Evolutionary conservation across 2,329 filamentous ascomycete species (phyloP), one percentile per base, ranked within the genome.

Genomic region (Paramyrothecium roridum): DNA sequence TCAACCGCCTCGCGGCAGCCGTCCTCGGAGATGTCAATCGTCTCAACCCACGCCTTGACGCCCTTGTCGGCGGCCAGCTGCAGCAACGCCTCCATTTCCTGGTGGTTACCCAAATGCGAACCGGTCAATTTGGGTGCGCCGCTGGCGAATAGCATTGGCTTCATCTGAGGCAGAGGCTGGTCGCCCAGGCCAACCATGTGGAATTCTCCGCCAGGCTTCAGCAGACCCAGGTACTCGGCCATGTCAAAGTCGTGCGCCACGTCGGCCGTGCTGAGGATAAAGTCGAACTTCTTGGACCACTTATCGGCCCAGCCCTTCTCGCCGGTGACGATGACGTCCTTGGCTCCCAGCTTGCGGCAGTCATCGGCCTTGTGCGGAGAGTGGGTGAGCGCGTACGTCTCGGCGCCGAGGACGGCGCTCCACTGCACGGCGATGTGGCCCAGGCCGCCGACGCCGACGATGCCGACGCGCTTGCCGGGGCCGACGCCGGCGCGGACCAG

Each of bases 341-440:
- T 81, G 2, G 86, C 86, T 8, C 87, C 87, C 56, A 90, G 77
- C 59, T 82, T 81, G 60, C 77, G 71, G 8, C 83, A 83, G 64
- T 89, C 85, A 0, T 77, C 78, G 40, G 73, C 76, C 74, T 90
- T 90, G 65, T 69, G 63, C 1, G 75, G 74, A 0, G 78, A 82
- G 58, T 87, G 83, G 8, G 84, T 86, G 61, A 89, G 82, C 10
- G 83, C 86, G 21, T 86, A 84, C 8, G 81, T 80, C 49, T 90
- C 85, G 23, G 85, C 86, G 11, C 85, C 86, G 1, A 93, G 73
- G 1, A 89, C 89, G 61, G 81, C 85, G 1, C 89, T 86, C 69
- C 84, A 91, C 57, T 90, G 76, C 16, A 93, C 68, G 0, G 83
- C 90, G 59, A 92, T 84, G 67, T 93, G 89, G 0, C 89, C 89